Conservation (phyloP, 2,329 filamentous ascomycete species). For the Colletotrichum musicola region DNA sequence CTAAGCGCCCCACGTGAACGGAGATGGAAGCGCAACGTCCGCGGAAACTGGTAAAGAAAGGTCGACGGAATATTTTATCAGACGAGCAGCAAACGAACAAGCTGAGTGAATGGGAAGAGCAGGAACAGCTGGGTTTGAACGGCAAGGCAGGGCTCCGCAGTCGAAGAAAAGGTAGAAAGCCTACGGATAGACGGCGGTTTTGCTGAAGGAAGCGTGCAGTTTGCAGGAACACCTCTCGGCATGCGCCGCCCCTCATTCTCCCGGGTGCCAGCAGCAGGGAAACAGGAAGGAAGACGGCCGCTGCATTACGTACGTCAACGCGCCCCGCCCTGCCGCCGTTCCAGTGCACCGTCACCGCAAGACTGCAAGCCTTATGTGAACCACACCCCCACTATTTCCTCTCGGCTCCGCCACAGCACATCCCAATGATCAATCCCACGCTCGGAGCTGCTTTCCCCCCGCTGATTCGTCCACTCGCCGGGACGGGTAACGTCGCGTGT, state of each 20-base stretch:
- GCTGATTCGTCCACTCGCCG: constrained; percentile 26
- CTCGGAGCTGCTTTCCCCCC: not conserved
- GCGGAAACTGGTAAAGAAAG: not conserved
- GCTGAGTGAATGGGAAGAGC: not conserved
- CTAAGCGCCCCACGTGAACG: not conserved
- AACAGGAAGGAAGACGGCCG: not conserved
- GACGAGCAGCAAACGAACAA: constrained; percentile 20
- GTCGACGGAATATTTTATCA: constrained; percentile 11
- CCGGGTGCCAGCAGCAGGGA: not conserved
- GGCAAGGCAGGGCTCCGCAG: constrained; percentile 10
- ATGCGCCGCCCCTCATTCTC: constrained; percentile 1
- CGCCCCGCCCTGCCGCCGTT: constrained; percentile 22
- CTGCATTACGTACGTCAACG: constrained; percentile 27
- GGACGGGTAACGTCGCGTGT: constrained; percentile 12
- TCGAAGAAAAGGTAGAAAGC: constrained; percentile 10
- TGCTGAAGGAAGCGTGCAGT: not conserved
- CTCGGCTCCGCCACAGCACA: constrained; percentile 34
- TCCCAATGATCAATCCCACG: not conserved
- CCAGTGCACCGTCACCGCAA: not conserved
- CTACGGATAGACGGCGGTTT: not conserved
- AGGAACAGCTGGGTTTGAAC: not conserved
- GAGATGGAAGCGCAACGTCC: not conserved
- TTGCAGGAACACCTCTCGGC: constrained; percentile 16
- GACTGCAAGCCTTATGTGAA: not conserved
- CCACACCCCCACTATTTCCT: constrained; percentile 8